These are phyloP conservation scores for Porphyra umbilicalis DNA, from an alignment of 31 red algal genomes.

Conservation along the genomic window DNA sequence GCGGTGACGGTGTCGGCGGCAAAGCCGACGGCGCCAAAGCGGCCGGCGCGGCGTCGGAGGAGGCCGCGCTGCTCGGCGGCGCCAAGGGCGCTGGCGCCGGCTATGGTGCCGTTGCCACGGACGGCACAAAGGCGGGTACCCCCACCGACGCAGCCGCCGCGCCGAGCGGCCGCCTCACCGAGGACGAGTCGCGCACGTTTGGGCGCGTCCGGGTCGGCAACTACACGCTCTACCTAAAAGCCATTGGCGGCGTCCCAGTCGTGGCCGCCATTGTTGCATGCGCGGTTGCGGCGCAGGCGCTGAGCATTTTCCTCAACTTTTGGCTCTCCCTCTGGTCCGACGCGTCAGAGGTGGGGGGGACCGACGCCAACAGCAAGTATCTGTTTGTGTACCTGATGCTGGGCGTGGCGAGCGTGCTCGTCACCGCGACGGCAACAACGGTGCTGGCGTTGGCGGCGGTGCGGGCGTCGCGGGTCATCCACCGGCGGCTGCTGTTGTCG, in stretches of 20 bases:
- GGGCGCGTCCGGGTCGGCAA: slow-evolving; percentile 46
- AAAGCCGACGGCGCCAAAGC: background rate
- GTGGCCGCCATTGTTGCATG: slow-evolving; percentile 18
- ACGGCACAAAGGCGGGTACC: slow-evolving; percentile 20
- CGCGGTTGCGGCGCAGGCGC: slow-evolving; percentile 17
- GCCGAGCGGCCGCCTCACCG: slow-evolving; percentile 27
- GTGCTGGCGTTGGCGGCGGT: slow-evolving; percentile 47
- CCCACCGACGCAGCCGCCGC: slow-evolving; percentile 7
- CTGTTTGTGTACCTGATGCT: slow-evolving; percentile 42
- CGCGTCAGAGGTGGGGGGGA: slow-evolving; percentile 1
- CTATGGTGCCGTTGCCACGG: background rate
- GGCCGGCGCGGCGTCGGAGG: background rate
- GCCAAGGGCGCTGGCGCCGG: background rate
- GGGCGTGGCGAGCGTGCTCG: slow-evolving; percentile 25
- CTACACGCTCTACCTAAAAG: slow-evolving; percentile 43
- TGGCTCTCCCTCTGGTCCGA: slow-evolving; percentile 72
- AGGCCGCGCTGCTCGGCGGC: background rate
- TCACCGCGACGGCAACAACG: slow-evolving; percentile 17
- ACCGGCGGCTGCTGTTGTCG: slow-evolving; percentile 69
- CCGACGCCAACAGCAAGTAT: background rate
- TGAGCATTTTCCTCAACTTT: slow-evolving; percentile 33
- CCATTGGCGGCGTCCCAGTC: slow-evolving; percentile 39
- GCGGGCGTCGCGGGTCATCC: slow-evolving; percentile 63
- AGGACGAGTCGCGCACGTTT: slow-evolving; percentile 41
- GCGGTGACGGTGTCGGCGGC: background rate